Conservation (phyloP, 495 filamentous ascomycete species). For the Xylaria cubensis region DNA sequence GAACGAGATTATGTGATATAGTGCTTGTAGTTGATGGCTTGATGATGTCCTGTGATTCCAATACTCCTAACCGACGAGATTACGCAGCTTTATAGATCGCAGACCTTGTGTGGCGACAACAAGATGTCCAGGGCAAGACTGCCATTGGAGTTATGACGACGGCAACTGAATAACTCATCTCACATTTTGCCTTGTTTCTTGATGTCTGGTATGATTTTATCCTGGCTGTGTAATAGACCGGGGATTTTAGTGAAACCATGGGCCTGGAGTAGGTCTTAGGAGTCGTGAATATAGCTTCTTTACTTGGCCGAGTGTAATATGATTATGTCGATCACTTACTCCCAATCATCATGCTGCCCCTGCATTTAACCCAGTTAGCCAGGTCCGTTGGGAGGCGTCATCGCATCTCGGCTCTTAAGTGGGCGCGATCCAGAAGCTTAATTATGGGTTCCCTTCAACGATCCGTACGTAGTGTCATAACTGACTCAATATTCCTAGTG, state of each 20-base stretch:
- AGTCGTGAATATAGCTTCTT: background rate
- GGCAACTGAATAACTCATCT: background rate
- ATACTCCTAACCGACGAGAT: background rate
- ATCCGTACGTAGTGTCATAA: background rate
- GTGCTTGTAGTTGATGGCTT: background rate
- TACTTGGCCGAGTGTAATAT: background rate
- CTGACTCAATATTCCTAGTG: background rate
- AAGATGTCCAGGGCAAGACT: background rate
- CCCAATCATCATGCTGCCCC: background rate
- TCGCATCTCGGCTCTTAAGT: background rate
- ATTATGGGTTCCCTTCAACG: background rate
- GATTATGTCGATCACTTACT: conserved; percentile 15
- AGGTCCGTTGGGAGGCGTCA: background rate
- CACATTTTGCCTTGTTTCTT: background rate
- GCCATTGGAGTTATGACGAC: conserved; percentile 13
- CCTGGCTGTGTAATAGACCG: background rate
- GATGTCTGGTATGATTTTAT: background rate
- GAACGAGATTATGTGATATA: background rate
- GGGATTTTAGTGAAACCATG: background rate
- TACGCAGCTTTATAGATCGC: conserved; percentile 5
- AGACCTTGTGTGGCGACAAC: background rate
- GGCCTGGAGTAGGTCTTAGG: background rate
- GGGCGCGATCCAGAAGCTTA: background rate
- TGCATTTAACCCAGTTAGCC: conserved; percentile 14
- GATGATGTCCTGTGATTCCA: conserved; percentile 9